Evolutionary conservation across 768 basidiomycete species (phyloP), one percentile per base, ranked within the genome.

Genomic region (Fistulinella prunicolor): DNA sequence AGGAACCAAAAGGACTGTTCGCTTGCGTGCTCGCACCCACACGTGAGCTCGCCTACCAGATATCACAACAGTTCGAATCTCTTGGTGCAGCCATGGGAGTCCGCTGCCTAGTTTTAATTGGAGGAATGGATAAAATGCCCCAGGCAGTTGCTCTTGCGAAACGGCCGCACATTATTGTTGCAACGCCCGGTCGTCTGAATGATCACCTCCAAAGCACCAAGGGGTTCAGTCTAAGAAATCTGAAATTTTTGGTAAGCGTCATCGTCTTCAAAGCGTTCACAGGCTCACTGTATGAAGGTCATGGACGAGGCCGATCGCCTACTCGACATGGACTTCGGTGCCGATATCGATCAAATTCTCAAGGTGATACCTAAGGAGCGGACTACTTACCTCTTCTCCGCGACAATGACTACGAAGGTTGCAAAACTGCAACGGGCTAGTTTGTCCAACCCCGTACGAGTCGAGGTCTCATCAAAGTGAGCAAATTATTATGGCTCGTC

Each of bases 391-490:
- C 79, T 99, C 2, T 99, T 94, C 73, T 97, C 95, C 12, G 96
- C 95, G 6, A 98, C 95, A 19, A 98, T 99, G 95, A 95, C 96
- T 10, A 93, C 92, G 13, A 98, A 97, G 70, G 93, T 99, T 4
- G 92, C 89, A 10, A 97, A 97, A 68, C 75, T 99, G 10, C 95
- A 98, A 65, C 73, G 95, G 44, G 94, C 96, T 26, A 94, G 91
- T 74, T 73, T 98, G 62, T 80, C 81, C 26, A 94, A 95, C 62
- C 96, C 96, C n/a, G 82, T 94, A 21, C 80, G 88, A 55, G 83
- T 98, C 2, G 94, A 98, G 66, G 92, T 97, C 3, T 87, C 89
- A 7, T 80, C 87, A 61, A 97, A 95, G 94, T 94, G 67, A 58
- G 86, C 65, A 36, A 34, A 24, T 13, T 6, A 12, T 14, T 38